Conservation (phyloP, 1,284 basidiomycete species). For the Xerocomus nothofagi region DNA sequence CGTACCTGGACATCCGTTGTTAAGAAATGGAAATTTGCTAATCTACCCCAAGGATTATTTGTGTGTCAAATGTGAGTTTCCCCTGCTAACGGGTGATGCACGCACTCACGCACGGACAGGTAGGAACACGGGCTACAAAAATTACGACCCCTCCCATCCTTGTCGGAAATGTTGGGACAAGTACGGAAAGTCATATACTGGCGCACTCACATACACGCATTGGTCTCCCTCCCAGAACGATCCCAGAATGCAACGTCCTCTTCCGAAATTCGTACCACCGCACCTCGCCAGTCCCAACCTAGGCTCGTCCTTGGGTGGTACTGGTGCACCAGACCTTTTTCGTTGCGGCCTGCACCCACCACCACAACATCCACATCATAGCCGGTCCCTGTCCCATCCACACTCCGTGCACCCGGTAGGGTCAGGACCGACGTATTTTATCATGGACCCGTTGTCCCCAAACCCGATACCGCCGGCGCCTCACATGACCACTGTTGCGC, state of each 20-base stretch:
- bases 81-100: not conserved
- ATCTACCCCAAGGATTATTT: slow-evolving; percentile 63
- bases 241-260: slow-evolving; percentile 32
- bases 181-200: slow-evolving; percentile 57
- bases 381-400: slow-evolving; percentile 22
- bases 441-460: slow-evolving; percentile 17
- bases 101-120: slow-evolving; percentile 41
- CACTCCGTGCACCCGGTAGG: slow-evolving; percentile 1
- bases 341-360: slow-evolving; percentile 34
- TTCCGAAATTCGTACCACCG: slow-evolving; percentile 27
- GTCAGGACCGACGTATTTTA: slow-evolving; percentile 21
- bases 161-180: slow-evolving; percentile 72
- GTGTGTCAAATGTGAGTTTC: slow-evolving; percentile 62
- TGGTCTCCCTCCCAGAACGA: slow-evolving; percentile 35
- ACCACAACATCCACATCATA: slow-evolving; percentile 16
- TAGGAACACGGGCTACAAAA: slow-evolving; percentile 70
- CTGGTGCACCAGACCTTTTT: not conserved
- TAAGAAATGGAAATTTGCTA: slow-evolving; percentile 58
- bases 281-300: slow-evolving; percentile 10
- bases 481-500: slow-evolving; percentile 51
- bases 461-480: slow-evolving; percentile 40
- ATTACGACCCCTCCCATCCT: slow-evolving; percentile 61
- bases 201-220: slow-evolving; percentile 57
- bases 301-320: too few species aligned
- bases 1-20: slow-evolving; percentile 61